Base-by-base conservation (phyloP, 306 rosid species). In the Biancaea sappan region DNA sequence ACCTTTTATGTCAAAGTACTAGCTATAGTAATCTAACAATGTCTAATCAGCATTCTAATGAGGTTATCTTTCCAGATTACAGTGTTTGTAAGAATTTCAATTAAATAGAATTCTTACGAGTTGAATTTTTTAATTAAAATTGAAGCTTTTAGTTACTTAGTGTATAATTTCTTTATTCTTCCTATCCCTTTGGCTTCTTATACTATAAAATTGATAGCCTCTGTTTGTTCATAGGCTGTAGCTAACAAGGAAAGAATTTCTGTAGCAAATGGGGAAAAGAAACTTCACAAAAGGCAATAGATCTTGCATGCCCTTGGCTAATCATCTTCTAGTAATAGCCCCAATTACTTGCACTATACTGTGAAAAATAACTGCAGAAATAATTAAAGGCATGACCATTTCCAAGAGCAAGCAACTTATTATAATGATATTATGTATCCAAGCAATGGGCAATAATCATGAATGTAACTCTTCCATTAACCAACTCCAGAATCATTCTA, bases 391-490 rank as follows among this genome's bases (percentile, higher is more conserved):
- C 35, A 40, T 46, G 56, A 43, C 16, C 32, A 31, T 16, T 71
- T 56, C n/a, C 29, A 9, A 72, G 50, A 57, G 22, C 67, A 46
- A 31, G 78, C 41, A 50, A 26, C 31, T 71, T 57, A 31, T 56
- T 26, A 60, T 61, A 26, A 24, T 71, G 48, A 35, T 50, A 25
- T 35, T 60, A 18, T 46, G 44, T n/a, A 48, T 35, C 64, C 35
- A 37, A 6, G 71, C 47, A 58, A 38, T 26, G 57, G 48, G 22
- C 61, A 56, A 28, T 66, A 46, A 11, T 56, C 66, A 57, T 76
- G 53, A 72, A 12, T 69, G 47, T 70, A 43, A 35, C 77, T 51
- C 76, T 56, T 75, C 57, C 73, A 38, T 54, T 65, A 40, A 28
- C 66, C 29, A 38, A 40, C 58, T 44, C 37, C 25, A 29, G 52